Evolutionary conservation across 345 rosid species (phyloP), one percentile per base, ranked within the genome.

Genomic region (Draba incana): DNA sequence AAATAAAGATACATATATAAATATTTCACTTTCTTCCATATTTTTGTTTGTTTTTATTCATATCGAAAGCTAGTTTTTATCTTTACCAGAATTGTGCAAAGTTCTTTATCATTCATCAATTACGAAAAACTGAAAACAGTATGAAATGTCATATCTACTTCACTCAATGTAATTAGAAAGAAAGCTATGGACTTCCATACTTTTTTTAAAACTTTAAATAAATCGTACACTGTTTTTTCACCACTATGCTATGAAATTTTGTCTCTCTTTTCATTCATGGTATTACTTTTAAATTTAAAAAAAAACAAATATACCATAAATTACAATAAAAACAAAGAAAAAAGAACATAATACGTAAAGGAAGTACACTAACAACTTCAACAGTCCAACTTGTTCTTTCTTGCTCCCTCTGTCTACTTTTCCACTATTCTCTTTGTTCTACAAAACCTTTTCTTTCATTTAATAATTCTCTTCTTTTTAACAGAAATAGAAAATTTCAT

Each of bases 301-400:
- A 52, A 14, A 66, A 44, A 52, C 3, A 37, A 1, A 23, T 13
- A 11, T 54, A 51, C 62, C 62, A 43, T 2, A 57, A 66, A n/a
- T 66, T 30, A 33, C 52, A 74, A 66, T 73, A 44, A 37, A 57
- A 66, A 60, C 67, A 74, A 72, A 38, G 25, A 15, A 42, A 64
- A 71, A 57, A 58, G 55, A 41, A 57, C 71, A 37, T 24, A 51
- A 57, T 66, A 74, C 62, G 67, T 50, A 24, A 55, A 72, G 66
- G 20, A 72, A 44, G 77, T 74, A 74, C 77, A 74, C 68, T 4
- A 66, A 58, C 71, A 44, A 66, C 68, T 59, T 46, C 77, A 59
- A 42, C 8, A 65, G 60, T 39, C 59, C 76, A 72, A 64, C 58
- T 63, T 49, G 68, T 41, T 58, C 35, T 16, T 57, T 31, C 13